Evolutionary conservation across 768 basidiomycete species (phyloP).

Genomic region (Lentinula sp.): DNA sequence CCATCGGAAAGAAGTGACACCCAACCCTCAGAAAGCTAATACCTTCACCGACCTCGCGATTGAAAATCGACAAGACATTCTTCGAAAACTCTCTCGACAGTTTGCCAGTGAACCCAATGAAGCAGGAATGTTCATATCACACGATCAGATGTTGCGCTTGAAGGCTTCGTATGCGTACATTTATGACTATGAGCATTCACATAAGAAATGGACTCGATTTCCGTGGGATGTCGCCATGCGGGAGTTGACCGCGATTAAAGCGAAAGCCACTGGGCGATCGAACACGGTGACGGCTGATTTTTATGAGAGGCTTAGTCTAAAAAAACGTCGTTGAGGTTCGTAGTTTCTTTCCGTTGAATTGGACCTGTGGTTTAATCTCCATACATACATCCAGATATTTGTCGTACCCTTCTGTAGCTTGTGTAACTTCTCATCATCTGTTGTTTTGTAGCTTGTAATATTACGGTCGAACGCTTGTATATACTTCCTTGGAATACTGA

Average conservation of each 20-base stretch:
- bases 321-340: slow-evolving; percentile 12
- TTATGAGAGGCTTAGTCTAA: slow-evolving; percentile 36
- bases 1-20: slow-evolving; percentile 16
- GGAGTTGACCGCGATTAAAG: slow-evolving; percentile 48
- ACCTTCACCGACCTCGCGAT: slow-evolving; percentile 23
- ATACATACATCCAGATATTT: neutral
- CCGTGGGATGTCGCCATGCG: slow-evolving; percentile 49
- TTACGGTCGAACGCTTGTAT: too few species aligned
- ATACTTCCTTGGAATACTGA: too few species aligned
- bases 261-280: slow-evolving; percentile 27
- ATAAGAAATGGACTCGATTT: slow-evolving; percentile 24
- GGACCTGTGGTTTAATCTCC: neutral
- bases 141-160: slow-evolving; percentile 26
- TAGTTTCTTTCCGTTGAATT: neutral
- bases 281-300: slow-evolving; percentile 40
- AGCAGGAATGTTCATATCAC: slow-evolving; percentile 21
- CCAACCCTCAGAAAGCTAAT: slow-evolving; percentile 13
- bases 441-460: too few species aligned
- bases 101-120: slow-evolving; percentile 27
- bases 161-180: slow-evolving; percentile 55
- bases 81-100: slow-evolving; percentile 38
- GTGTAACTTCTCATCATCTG: neutral
- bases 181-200: slow-evolving; percentile 20
- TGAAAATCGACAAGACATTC: slow-evolving; percentile 43
- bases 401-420: neutral